phyloP scores from a whole-genome alignment of 2,329 filamentous ascomycete species.

The Orbilia blumenaviensis region DNA sequence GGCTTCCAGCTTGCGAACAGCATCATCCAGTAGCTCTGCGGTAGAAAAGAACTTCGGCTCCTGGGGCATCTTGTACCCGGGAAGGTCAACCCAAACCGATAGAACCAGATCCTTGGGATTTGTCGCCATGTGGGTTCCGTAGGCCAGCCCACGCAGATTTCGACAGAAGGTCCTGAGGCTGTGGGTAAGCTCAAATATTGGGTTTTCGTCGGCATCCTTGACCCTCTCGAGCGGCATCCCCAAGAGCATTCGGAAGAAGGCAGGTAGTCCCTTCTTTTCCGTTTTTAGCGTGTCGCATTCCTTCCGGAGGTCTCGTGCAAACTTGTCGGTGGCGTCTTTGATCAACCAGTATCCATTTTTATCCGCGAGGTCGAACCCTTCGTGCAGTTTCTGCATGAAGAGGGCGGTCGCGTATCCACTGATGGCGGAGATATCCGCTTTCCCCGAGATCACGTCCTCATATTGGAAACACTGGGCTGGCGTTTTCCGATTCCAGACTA shows the following conservation, averaged over 20 bases:
- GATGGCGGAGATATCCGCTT: constrained; percentile 47
- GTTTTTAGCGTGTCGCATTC: constrained; percentile 43
- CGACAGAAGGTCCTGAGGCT: constrained; percentile 48
- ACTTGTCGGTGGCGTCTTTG: constrained; percentile 44
- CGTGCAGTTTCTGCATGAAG: constrained; percentile 50
- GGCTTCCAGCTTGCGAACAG: constrained; percentile 43
- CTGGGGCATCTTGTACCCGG: constrained; percentile 42
- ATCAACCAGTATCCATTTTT: constrained; percentile 46
- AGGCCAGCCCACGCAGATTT: constrained; percentile 47
- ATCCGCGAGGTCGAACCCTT: constrained; percentile 47
- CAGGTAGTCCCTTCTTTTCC: constrained; percentile 39
- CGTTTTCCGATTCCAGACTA: constrained; percentile 48
- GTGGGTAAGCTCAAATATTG: constrained; percentile 40
- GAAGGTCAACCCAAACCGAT: constrained; percentile 45
- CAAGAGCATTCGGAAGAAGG: constrained; percentile 41
- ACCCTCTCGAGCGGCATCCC: constrained; percentile 40
- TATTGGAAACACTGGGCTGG: constrained; percentile 47
- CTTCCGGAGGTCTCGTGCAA: constrained; percentile 35
- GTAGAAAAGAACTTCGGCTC: constrained; percentile 32
- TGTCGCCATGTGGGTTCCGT: constrained; percentile 42
- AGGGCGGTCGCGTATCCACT: constrained; percentile 46
- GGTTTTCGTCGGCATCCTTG: constrained; percentile 41
- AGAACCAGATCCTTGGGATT: constrained; percentile 42
- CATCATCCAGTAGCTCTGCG: constrained; percentile 37
- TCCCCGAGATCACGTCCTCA: constrained; percentile 43